Conservation (phyloP, 2,329 filamentous ascomycete genomes). For the Amphichorda felina region DNA sequence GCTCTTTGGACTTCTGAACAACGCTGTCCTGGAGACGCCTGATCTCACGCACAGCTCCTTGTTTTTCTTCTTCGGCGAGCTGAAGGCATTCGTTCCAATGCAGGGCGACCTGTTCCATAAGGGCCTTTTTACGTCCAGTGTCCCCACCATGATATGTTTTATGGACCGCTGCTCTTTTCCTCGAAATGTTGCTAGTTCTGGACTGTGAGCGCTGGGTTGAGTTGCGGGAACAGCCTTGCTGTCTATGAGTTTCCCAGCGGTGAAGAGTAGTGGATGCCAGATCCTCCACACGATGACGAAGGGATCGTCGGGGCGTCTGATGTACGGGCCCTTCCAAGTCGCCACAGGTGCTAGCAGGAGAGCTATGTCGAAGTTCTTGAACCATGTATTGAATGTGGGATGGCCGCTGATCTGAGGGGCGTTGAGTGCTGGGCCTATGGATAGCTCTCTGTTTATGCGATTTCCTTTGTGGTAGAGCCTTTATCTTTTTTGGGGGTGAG, state of each 20-base stretch:
- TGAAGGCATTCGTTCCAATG: slow-evolving; percentile 21
- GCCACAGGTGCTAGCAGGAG: slow-evolving; percentile 12
- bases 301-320: not conserved
- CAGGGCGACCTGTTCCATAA: slow-evolving; percentile 18
- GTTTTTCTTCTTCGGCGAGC: slow-evolving; percentile 15
- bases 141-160: slow-evolving; percentile 7
- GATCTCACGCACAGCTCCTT: slow-evolving; percentile 13
- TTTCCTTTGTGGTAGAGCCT: too few relatives aligned
- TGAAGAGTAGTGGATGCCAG: not conserved
- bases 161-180: slow-evolving; percentile 10
- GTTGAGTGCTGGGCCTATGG: too few relatives aligned
- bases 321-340: slow-evolving; percentile 17
- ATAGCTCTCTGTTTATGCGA: too few relatives aligned
- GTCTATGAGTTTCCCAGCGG: too few relatives aligned
- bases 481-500: too few relatives aligned
- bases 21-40: slow-evolving; percentile 11
- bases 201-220: slow-evolving; percentile 7
- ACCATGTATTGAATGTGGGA: not conserved
- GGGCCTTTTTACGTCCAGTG: slow-evolving; percentile 13
- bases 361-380: slow-evolving; percentile 3
- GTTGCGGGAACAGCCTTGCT: not conserved
- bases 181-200: slow-evolving; percentile 19
- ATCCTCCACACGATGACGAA: not conserved
- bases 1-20: slow-evolving; percentile 9
- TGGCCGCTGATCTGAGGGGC: not conserved